These are phyloP conservation scores for Nephromyces sp. DNA, from an alignment of 169 alveolate genomes.

Conservation along the genomic window DNA sequence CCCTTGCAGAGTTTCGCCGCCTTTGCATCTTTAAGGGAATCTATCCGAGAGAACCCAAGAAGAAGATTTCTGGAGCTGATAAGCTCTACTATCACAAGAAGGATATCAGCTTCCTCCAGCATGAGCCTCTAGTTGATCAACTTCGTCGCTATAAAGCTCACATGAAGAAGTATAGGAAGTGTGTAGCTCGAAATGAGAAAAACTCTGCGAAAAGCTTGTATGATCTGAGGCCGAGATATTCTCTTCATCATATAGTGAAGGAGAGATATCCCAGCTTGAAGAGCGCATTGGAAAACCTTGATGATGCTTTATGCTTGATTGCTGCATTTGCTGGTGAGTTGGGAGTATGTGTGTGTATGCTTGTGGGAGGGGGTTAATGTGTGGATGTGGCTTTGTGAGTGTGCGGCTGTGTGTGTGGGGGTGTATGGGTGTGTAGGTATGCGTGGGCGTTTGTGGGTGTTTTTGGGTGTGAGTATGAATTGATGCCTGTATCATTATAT, in stretches of 20 bases:
- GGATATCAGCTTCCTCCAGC: constrained; percentile 78
- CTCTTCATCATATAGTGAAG: constrained; percentile 73
- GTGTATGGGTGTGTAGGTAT: too few relatives aligned
- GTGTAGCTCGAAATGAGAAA: constrained; percentile 70
- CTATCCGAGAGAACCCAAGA: constrained; percentile 96
- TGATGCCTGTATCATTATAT: too few relatives aligned
- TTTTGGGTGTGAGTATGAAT: too few relatives aligned
- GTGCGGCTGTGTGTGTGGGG: too few relatives aligned
- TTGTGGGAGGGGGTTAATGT: too few relatives aligned
- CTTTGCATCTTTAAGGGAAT: constrained; percentile 96
- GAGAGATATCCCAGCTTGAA: constrained; percentile 86
- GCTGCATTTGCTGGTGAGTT: constrained; percentile 79
- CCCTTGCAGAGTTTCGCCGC: constrained; percentile 85
- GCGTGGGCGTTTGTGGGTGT: too few relatives aligned
- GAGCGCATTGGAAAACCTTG: constrained; percentile 92
- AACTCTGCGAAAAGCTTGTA: constrained; percentile 64
- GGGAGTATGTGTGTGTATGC: too few relatives aligned
- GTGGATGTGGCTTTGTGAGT: too few relatives aligned
- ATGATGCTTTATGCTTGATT: constrained; percentile 91
- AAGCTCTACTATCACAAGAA: constrained; percentile 82
- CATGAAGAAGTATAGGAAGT: constrained; percentile 75
- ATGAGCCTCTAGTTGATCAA: constrained; percentile 69
- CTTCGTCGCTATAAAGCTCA: constrained; percentile 78
- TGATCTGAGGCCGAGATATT: constrained; percentile 77
- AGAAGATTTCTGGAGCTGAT: constrained; percentile 70